Conservation (phyloP, 495 filamentous ascomycete genomes). For the Trichoderma asperelloides region DNA sequence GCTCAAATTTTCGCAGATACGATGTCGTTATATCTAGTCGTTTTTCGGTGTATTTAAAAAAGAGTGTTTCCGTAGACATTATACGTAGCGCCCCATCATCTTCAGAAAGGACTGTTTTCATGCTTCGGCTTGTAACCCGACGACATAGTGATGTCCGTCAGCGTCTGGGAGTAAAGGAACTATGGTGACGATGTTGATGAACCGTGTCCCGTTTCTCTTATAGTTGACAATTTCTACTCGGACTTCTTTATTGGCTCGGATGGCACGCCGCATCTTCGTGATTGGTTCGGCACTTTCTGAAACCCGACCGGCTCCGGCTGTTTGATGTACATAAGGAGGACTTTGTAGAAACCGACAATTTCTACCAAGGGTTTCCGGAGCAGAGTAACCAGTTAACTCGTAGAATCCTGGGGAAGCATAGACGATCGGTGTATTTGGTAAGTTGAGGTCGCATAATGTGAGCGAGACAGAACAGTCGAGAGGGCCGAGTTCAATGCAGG, state of each 20-base stretch:
- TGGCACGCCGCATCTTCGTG: conserved; percentile 29
- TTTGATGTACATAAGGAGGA: conserved; percentile 26
- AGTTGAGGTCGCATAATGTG: conserved; percentile 37
- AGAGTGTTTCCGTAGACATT: neutral
- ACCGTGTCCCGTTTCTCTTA: conserved; percentile 36
- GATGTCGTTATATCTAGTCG: neutral
- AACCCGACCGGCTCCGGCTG: conserved; percentile 21
- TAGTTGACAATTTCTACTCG: conserved; percentile 39
- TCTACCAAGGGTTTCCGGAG: conserved; percentile 30
- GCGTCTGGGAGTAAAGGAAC: conserved; percentile 34
- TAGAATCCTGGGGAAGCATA: conserved; percentile 38
- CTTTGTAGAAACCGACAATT: conserved; percentile 49
- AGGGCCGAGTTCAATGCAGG: conserved; percentile 33
- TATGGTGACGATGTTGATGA: conserved; percentile 38
- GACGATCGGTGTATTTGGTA: conserved; percentile 37
- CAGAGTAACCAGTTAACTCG: conserved; percentile 36
- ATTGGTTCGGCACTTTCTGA: conserved; percentile 26
- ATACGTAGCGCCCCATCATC: neutral
- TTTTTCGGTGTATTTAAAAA: neutral
- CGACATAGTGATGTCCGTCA: conserved; percentile 22
- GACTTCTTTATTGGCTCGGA: conserved; percentile 31
- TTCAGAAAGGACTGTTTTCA: neutral
- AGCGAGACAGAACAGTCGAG: conserved; percentile 41
- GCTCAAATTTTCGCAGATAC: neutral
- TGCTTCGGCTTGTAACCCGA: conserved; percentile 37